Base-by-base conservation (phyloP, 2,329 filamentous ascomycete genomes). In the Hawksworthiomyces lignivorus region DNA sequence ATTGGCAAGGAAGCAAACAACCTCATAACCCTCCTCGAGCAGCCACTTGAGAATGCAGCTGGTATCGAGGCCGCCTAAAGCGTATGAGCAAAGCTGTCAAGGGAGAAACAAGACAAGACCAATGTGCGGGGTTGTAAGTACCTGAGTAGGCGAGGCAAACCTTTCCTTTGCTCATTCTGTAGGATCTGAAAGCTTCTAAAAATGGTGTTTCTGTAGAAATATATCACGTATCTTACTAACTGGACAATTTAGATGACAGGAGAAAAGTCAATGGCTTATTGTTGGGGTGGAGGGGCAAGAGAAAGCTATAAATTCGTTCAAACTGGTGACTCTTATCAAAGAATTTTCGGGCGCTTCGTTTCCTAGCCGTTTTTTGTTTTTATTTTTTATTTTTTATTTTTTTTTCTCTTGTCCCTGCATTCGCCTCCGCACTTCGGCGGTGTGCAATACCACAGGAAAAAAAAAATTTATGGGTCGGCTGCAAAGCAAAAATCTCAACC, bases 1-100 rank as follows among this genome's bases (percentile, higher is more conserved):
- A 64, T 87, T 72, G 66, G 82, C 82, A 60, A 84, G 69, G 59
- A 68, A 72, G 59, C 62, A 67, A 52, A 84, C 73, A 50, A 84
- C 80, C 54, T 75, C 72, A 55, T 77, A 77, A 44, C 66, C 70
- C 56, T 76, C 60, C 56, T 76, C 70, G 10, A 51, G 49, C 14
- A 52, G 46, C 47, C 49, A 52, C 27, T 47, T 46, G 55, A 52
- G 46, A 43, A 52, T 51, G 37, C 44, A 48, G 47, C 44, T 48
- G 26, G 50, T 52, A 35, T 52, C 50, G 17, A 52, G 50, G 31
- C 50, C 50, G 43, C 46, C 48, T 50, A 31, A n/a, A 36, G 18
- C 30, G 42, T 39, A 41, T 32, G 10, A 38, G 20, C n/a, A 22
- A 31, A 4, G 15, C 8, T 19, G 14, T 28, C 27, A 9, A 18